Percentiles rank a stretch among this genome's conserved stretches.
These are phyloP conservation scores for Penicillium bialowiezense DNA, from an alignment of 495 filamentous ascomycete genomes.

Conservation along the genomic window DNA sequence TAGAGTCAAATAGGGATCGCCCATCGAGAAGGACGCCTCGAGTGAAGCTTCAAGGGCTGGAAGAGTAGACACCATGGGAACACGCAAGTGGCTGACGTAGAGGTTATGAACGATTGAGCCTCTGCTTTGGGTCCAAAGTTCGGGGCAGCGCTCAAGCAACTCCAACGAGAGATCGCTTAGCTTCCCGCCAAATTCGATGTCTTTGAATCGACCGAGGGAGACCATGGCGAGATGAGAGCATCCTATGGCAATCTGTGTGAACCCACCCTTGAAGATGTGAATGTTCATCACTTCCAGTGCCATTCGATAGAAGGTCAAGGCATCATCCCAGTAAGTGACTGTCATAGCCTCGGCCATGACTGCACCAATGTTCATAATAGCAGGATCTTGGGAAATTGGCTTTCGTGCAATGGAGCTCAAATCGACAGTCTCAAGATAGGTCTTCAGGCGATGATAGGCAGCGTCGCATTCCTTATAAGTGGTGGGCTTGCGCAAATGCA, in stretches of 20 bases:
- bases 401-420: slow-evolving; percentile 52
- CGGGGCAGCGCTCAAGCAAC: slow-evolving; percentile 62
- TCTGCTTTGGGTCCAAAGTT: slow-evolving; percentile 66
- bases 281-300: slow-evolving; percentile 68
- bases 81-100: slow-evolving; percentile 71
- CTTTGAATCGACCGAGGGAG: slow-evolving; percentile 67
- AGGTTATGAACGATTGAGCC: slow-evolving; percentile 70
- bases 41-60: slow-evolving; percentile 63
- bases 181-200: slow-evolving; percentile 63
- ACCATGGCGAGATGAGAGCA: slow-evolving; percentile 76
- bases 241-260: slow-evolving; percentile 71
- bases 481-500: slow-evolving; percentile 60
- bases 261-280: slow-evolving; percentile 61
- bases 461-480: slow-evolving; percentile 73
- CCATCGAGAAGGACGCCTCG: slow-evolving; percentile 66
- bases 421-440: slow-evolving; percentile 57
- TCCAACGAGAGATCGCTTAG: slow-evolving; percentile 63
- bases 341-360: slow-evolving; percentile 74
- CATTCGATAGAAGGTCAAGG: slow-evolving; percentile 72
- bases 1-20: slow-evolving; percentile 73
- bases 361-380: slow-evolving; percentile 63
- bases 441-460: slow-evolving; percentile 60
- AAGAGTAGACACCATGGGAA: slow-evolving; percentile 58
- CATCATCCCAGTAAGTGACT: slow-evolving; percentile 81
- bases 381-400: slow-evolving; percentile 49